These are phyloP conservation scores for Acrasis kona DNA, from an alignment of 78 protist species.

Conservation along the genomic window DNA sequence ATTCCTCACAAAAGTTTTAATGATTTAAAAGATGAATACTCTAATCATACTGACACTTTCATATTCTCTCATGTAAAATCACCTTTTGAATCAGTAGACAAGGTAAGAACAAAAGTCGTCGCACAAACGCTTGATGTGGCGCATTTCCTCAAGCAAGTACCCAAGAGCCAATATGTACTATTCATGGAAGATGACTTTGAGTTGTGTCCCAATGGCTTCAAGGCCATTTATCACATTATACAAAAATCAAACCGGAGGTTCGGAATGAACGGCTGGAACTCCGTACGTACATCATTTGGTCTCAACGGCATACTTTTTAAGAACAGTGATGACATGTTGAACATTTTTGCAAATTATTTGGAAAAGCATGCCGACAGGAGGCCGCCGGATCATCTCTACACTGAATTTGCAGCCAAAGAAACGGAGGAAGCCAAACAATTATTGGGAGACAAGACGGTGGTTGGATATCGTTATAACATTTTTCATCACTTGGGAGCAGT, in stretches of 20 bases:
- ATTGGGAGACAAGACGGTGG: not conserved
- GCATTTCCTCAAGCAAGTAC: not conserved
- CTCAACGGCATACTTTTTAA: slow-evolving; percentile 14
- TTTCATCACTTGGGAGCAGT: slow-evolving; percentile 13
- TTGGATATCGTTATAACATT: slow-evolving; percentile 25
- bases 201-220: slow-evolving; percentile 9
- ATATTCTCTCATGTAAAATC: too few species aligned
- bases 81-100: too few species aligned
- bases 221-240: not conserved
- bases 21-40: too few species aligned
- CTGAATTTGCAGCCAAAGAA: slow-evolving; percentile 22
- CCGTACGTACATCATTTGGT: slow-evolving; percentile 16
- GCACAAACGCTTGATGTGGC: slow-evolving; percentile 22
- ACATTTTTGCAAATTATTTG: not conserved
- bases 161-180: not conserved
- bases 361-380: not conserved
- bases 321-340: not conserved
- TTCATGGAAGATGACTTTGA: slow-evolving; percentile 32
- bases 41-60: too few species aligned
- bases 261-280: not conserved
- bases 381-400: slow-evolving; percentile 30
- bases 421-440: not conserved
- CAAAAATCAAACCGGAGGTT: not conserved
- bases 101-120: not conserved
- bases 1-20: too few species aligned